phyloP scores from a whole-genome alignment of 805 yeast species.

The Sugiyamaella marilandica region DNA sequence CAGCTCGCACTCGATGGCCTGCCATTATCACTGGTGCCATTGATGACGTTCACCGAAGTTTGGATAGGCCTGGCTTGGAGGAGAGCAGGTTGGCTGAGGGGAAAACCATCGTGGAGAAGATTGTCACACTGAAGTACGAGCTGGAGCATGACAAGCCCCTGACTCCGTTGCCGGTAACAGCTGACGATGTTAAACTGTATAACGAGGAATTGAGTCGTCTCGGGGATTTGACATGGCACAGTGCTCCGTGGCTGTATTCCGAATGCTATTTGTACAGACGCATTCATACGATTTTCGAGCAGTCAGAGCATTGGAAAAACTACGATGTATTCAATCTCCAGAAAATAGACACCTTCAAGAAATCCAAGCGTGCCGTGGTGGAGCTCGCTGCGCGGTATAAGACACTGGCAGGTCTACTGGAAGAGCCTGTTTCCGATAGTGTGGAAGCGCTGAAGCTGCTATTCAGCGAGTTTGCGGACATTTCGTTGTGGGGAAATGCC shows the following conservation, averaged over 20 bases:
- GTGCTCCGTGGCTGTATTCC: constrained; percentile 85
- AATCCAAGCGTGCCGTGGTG: constrained; percentile 70
- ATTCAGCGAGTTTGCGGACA: constrained; percentile 78
- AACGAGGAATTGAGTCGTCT: constrained; percentile 48
- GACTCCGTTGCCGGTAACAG: constrained; percentile 38
- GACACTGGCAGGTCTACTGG: constrained; percentile 34
- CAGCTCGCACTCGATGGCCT: constrained; percentile 85
- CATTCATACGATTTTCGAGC: constrained; percentile 29
- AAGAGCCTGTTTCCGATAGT: constrained; percentile 12
- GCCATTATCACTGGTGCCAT: constrained; percentile 65
- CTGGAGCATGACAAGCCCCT: constrained; percentile 37
- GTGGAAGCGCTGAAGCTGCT: constrained; percentile 43
- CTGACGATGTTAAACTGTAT: constrained; percentile 46
- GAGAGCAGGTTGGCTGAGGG: constrained; percentile 42
- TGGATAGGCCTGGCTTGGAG: constrained; percentile 24
- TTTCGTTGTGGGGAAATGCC: constrained; percentile 97
- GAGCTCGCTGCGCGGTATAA: constrained; percentile 70
- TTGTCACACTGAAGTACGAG: constrained; percentile 40
- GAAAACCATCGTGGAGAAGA: constrained; percentile 36
- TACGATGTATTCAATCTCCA: constrained; percentile 72
- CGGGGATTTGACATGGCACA: constrained; percentile 53
- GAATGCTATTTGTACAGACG: constrained; percentile 81
- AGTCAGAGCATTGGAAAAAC: constrained; percentile 39
- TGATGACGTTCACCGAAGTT: constrained; percentile 49
- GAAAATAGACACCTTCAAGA: constrained; percentile 69